Conservation (phyloP, 75 land plant species). For the Pseudotsuga menziesii region DNA sequence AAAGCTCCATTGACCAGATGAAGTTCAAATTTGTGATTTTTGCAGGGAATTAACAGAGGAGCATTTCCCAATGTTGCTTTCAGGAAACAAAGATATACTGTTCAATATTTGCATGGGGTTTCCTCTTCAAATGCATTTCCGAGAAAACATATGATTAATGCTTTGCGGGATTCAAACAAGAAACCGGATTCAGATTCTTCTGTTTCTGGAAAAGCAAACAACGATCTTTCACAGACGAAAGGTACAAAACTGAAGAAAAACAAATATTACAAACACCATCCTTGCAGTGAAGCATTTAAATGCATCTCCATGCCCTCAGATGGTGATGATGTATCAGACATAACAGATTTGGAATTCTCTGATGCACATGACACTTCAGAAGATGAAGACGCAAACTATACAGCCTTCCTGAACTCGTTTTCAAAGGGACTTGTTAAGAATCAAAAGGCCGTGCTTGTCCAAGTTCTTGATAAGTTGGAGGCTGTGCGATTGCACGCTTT, state of each 20-base stretch:
- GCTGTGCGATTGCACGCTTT: slow-evolving; percentile 53
- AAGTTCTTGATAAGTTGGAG: slow-evolving; percentile 41
- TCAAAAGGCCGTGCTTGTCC: not conserved
- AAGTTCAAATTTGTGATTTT: not conserved
- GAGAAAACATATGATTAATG: not conserved
- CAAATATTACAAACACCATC: not conserved
- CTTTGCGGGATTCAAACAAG: slow-evolving; percentile 6
- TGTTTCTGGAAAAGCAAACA: not conserved
- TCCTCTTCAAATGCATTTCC: not conserved
- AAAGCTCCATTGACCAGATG: not conserved
- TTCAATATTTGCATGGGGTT: not conserved
- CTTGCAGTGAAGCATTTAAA: not conserved
- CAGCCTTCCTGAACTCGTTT: not conserved
- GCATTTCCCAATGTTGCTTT: not conserved
- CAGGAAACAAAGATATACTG: not conserved
- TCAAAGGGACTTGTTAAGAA: slow-evolving; percentile 4
- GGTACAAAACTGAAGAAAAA: slow-evolving; percentile 8
- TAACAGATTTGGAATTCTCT: slow-evolving; percentile 7
- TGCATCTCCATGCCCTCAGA: slow-evolving; percentile 3
- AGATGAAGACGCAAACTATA: slow-evolving; percentile 1
- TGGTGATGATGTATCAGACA: not conserved
- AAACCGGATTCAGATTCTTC: slow-evolving; percentile 1
- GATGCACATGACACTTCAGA: slow-evolving; percentile 1
- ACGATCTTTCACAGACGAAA: not conserved
- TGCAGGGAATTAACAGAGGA: slow-evolving; percentile 5